Percentiles rank a stretch among this genome's conserved stretches.
phyloP scores from a whole-genome alignment of 1,284 basidiomycete genomes.

The Singerocomus rubriflavus region DNA sequence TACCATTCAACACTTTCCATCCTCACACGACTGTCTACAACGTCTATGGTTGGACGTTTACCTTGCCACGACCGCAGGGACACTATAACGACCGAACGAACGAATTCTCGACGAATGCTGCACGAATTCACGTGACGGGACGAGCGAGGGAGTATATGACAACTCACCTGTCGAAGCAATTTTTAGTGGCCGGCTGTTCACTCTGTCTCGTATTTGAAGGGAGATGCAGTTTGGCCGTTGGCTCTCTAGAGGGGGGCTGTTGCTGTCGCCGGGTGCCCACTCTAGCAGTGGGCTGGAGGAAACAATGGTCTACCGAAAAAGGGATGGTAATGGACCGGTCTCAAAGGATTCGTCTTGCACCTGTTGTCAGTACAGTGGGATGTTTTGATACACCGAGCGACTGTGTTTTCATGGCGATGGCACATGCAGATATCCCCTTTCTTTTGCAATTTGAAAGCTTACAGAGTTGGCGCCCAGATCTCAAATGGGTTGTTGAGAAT shows the following conservation, averaged over 20 bases:
- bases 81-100: constrained; percentile 37
- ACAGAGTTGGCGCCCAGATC: neutral
- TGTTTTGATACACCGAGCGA: constrained; percentile 22
- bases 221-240: constrained; percentile 7
- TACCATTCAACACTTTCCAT: constrained; percentile 19
- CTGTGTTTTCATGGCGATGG: constrained; percentile 26
- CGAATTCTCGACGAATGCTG: constrained; percentile 48
- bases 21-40: constrained; percentile 14
- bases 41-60: constrained; percentile 17
- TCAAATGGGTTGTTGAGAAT: neutral
- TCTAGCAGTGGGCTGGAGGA: constrained; percentile 33
- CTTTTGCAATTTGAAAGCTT: constrained; percentile 14
- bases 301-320: constrained; percentile 16
- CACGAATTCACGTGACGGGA: constrained; percentile 31
- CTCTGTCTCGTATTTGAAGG: constrained; percentile 12
- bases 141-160: constrained; percentile 25
- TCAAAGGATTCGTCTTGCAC: constrained; percentile 29
- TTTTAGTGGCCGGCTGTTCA: constrained; percentile 12
- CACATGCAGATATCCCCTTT: constrained; percentile 17
- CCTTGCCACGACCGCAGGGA: constrained; percentile 39
- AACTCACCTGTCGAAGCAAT: constrained; percentile 16
- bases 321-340: constrained; percentile 26
- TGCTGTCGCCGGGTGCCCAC: constrained; percentile 26
- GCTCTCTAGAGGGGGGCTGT: constrained; percentile 24
- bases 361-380: constrained; percentile 21